Base-by-base conservation (phyloP, 2,329 filamentous ascomycete species). In the Verticillium nonalfalfae region DNA sequence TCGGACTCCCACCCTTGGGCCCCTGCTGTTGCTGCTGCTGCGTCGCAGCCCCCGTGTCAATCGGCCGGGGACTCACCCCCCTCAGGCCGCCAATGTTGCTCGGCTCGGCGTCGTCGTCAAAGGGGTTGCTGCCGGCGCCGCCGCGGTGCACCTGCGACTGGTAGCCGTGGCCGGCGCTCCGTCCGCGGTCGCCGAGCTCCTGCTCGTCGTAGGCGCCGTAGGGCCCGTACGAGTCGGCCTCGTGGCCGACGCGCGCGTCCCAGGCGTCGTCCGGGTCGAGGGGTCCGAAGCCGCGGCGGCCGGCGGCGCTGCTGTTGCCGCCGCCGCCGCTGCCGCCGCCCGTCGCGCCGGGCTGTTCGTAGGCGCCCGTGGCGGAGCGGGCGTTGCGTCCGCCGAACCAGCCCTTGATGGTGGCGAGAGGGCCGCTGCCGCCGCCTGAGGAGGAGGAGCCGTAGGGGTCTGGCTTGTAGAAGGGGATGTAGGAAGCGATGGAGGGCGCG, bases 221-320 rank as follows among this genome's bases (percentile, higher is more conserved):
- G 1, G 78, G 76, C 1, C 84, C 84, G 71, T 88, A 87, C 13
- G 75, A 77, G 70, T 89, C 87, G 18, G 88, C 85, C 73, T 93
- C 90, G 67, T 86, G 81, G 62, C 90, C 90, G 4, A 96, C 90
- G 63, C 90, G 81, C 65, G 90, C 77, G 76, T 95, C 91, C 92
- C 92, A 96, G 1, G 91, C 90, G 70, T 93, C 90, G 71, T 96
- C 91, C 1, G 90, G 90, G 69, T 95, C 91, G 56, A 92, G 81
- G 4, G 86, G 80, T 1, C 87, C 86, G 72, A 90, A 88, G 26
- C 85, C 85, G 60, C 84, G 75, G 60, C 81, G 79, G 60, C 78
- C 76, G 56, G 77, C 76, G 7, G 35, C 35, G 35, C 4, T 26
- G 38, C 73, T 65, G 21, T 73, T 74, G 62, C 73, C 76, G 54